These are phyloP conservation scores for Scleromitrula shiraiana DNA, from an alignment of 2,329 filamentous ascomycete species.

Conservation along the genomic window DNA sequence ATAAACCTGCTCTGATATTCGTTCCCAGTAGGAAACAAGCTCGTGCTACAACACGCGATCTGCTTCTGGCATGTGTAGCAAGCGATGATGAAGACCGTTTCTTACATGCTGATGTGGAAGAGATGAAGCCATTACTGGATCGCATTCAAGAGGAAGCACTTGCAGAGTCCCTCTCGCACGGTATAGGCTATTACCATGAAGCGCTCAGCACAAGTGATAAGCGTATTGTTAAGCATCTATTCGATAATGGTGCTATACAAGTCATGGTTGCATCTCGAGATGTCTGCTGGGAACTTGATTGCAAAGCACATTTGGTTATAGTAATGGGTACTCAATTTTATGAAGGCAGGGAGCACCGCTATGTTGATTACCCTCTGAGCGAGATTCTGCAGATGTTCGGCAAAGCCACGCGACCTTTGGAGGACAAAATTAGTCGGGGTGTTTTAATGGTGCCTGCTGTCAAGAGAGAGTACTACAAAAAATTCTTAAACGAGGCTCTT, in stretches of 20 bases:
- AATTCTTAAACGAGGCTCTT: conserved; percentile 92
- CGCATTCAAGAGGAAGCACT: conserved; percentile 80
- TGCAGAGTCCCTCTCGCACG: conserved; percentile 83
- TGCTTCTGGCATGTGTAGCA: conserved; percentile 78
- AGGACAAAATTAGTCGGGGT: conserved; percentile 75
- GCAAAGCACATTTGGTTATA: conserved; percentile 80
- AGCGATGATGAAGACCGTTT: conserved; percentile 93
- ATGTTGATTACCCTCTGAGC: conserved; percentile 90
- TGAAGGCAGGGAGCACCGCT: conserved; percentile 91
- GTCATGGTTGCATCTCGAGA: conserved; percentile 71
- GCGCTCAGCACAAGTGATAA: conserved; percentile 83
- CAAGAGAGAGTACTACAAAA: conserved; percentile 97
- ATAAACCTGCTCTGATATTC: conserved; percentile 87
- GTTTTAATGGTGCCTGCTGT: conserved; percentile 95
- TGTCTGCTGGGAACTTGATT: conserved; percentile 91
- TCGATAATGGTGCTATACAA: conserved; percentile 64
- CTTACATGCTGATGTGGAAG: conserved; percentile 73
- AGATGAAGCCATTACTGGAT: conserved; percentile 73
- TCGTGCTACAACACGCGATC: conserved; percentile 74
- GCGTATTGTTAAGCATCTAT: conserved; percentile 88
- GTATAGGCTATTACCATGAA: conserved; percentile 96
- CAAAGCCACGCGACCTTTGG: conserved; percentile 71
- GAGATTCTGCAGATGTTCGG: conserved; percentile 98
- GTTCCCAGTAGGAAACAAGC: conserved; percentile 92
- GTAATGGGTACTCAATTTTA: conserved; percentile 98